Evolutionary conservation across 495 filamentous ascomycete genomes (phyloP), one percentile per base, ranked within the genome.

Genomic region (Apiosordaria backusii): DNA sequence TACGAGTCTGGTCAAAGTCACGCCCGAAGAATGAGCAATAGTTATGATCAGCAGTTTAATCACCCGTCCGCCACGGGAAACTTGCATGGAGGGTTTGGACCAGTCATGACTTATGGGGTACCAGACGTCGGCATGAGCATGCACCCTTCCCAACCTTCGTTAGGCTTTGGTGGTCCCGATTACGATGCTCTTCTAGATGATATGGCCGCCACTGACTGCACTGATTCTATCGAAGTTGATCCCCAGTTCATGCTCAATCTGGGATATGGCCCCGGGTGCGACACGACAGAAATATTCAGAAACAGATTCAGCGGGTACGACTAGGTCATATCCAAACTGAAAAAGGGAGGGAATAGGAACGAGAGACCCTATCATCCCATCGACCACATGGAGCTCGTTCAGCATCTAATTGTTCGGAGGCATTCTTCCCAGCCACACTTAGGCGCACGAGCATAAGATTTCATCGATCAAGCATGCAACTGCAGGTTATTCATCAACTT

Each of bases 111-210:
- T 25, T 61, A 63, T 67, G 63, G 27, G 23, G 40, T 60, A 53
- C 16, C 64, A 69, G 59, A 69, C 69, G 4, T 68, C 65, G 54
- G 68, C 35, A 35, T 35, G 72, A 25, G 65, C 26, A n/a, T 67
- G 70, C 65, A 67, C 52, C 27, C 63, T 65, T 16, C 66, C 64
- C 21, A 50, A 63, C n/a, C 35, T 67, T 7, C 68, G 18, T 19
- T 61, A 19, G 67, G 60, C n/a, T 64, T 73, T 24, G 66, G 62
- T 4, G 40, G 50, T 35, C 52, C 65, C 21, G 84, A 86, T 55
- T 78, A 85, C 26, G 87, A 89, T 62, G 81, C 85, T 3, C 84
- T 88, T 40, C 82, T 88, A 69, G 84, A 87, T 69, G 86, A 89
- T 54, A 78, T 89, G 3, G 84, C 84, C n/a, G 83, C 85, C 59